Base-by-base conservation (phyloP, 257 asterid genomes). In the Lithospermum erythrorhizon region DNA sequence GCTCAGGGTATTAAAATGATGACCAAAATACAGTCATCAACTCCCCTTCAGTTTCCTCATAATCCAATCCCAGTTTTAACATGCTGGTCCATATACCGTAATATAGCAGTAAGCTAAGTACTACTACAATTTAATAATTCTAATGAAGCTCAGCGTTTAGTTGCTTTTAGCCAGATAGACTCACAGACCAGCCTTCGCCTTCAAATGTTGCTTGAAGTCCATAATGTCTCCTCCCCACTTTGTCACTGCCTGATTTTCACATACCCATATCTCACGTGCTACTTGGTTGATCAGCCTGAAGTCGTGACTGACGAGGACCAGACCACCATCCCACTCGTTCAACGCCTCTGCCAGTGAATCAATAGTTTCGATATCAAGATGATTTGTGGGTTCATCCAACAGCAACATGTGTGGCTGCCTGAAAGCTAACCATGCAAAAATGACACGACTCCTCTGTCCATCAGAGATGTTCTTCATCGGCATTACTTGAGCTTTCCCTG, bases 281-380 rank as follows among this genome's bases (percentile, higher is more conserved):
- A 93, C 99, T 85, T 93, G 99, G 79, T 89, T 93, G 21, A 93
- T 93, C 27, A 93, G 95, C 89, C 99, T 83, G 56, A 93, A 93
- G 61, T 93, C 97, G 4, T 93, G 99, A 72, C 99, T 93, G 4
- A 93, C 99, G 17, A 93, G 95, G 59, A 93, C 99, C 80, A 93
- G 6, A 30, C 98, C 98, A 19, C 98, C 98, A 19, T 91, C 96
- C 98, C 97, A 91, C 55, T 88, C 95, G 4, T 86, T 91, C 82
- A 91, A 66, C 7, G 98, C 98, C 78, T 91, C 97, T 0, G 99
- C 99, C 5, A 93, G 83, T 0, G 97, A 89, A 64, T 93, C 99
- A 0, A 93, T 93, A 0, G 99, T 93, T 86, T 93, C 99, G 0
- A 89, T 81, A 77, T 93, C 99, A 76, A 93, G 77, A 79, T 93